Conservation (phyloP, 2,329 filamentous ascomycete species). For the Fusarium pseudograminearum region DNA sequence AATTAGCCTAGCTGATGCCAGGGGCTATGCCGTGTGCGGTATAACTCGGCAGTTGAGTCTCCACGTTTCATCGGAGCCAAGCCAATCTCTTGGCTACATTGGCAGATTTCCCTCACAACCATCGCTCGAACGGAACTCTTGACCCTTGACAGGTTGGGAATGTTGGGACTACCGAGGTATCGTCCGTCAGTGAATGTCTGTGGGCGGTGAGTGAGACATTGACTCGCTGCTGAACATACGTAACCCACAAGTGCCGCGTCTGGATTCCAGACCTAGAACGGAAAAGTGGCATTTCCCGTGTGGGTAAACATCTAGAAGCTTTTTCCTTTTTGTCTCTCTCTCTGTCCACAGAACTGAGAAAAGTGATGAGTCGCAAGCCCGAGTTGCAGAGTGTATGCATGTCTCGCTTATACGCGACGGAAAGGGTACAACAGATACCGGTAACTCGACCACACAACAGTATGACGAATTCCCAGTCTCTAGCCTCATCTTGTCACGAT, state of each 20-base stretch:
- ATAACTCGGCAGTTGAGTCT: conserved; percentile 7
- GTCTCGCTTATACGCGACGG: not conserved
- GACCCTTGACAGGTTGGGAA: not conserved
- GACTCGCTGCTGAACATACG: not conserved
- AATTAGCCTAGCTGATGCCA: not conserved
- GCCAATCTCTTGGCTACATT: conserved; percentile 12
- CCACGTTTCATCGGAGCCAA: conserved; percentile 4
- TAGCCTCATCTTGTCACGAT: not conserved
- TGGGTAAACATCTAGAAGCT: conserved; percentile 17
- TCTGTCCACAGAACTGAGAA: not conserved
- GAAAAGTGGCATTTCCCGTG: not conserved
- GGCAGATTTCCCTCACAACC: conserved; percentile 1
- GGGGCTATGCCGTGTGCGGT: not conserved
- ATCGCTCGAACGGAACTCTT: not conserved
- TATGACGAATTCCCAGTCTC: conserved; percentile 3
- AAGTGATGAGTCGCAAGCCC: not conserved
- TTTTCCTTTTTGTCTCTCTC: not conserved
- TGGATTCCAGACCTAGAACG: not conserved
- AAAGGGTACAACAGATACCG: not conserved
- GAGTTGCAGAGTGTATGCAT: not conserved
- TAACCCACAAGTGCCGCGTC: not conserved
- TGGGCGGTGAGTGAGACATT: conserved; percentile 14
- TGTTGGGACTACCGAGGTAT: not conserved
- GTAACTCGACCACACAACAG: not conserved
- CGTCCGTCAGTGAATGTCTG: not conserved